These are phyloP conservation scores for Flaveria linearis DNA, from an alignment of 129 eudicot species.

Conservation along the genomic window DNA sequence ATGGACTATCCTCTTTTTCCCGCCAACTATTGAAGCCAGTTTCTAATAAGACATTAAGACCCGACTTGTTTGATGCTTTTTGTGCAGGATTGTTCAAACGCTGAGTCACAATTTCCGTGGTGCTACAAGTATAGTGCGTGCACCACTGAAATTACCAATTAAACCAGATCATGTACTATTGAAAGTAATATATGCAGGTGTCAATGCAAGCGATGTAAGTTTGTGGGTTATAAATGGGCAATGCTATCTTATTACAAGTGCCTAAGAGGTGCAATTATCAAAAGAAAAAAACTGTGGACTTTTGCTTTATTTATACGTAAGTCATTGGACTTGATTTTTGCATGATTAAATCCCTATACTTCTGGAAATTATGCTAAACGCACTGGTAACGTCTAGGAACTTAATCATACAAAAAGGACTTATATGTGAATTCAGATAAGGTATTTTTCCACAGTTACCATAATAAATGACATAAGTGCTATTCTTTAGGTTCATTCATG, in stretches of 20 bases:
- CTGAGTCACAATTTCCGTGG: slow-evolving; percentile 78
- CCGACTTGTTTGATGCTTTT: slow-evolving; percentile 22
- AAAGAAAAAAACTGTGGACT: neutral
- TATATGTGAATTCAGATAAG: neutral
- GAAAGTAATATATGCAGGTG: slow-evolving; percentile 92
- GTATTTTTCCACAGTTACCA: neutral
- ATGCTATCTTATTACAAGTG: neutral
- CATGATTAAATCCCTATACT: neutral
- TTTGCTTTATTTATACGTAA: neutral
- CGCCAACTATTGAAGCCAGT: neutral
- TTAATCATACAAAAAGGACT: neutral
- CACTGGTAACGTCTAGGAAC: neutral
- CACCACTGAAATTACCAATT: slow-evolving; percentile 63
- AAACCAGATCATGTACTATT: slow-evolving; percentile 75
- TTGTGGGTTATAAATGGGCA: neutral
- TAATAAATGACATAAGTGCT: neutral
- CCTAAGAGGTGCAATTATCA: neutral
- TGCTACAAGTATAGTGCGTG: slow-evolving; percentile 66
- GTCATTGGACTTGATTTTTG: neutral
- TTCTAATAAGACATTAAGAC: slow-evolving; percentile 10
- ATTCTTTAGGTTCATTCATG: neutral
- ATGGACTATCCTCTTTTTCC: neutral
- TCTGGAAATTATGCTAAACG: neutral
- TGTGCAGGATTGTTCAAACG: slow-evolving; percentile 75
- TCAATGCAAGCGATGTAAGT: slow-evolving; percentile 97